Conservation (phyloP, 208 protist species). For the Plasmodiophora brassicae region DNA sequence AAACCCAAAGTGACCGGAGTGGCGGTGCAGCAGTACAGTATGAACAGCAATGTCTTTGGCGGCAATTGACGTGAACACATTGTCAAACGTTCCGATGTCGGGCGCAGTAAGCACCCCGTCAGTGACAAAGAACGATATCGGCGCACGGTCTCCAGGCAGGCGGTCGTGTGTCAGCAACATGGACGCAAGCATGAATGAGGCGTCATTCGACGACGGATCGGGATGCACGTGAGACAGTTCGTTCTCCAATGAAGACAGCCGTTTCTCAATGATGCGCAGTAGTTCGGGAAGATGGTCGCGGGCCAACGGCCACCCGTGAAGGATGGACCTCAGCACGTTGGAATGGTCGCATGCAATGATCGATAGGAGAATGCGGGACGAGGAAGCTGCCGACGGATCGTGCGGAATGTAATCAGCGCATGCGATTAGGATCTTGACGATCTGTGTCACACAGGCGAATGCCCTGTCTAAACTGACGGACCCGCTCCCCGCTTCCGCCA, state of each 20-base stretch:
- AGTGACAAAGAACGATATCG: background rate
- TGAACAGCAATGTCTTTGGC: slow-evolving; percentile 5
- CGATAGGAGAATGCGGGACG: background rate
- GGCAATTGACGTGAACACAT: background rate
- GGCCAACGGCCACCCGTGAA: background rate
- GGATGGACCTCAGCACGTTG: background rate
- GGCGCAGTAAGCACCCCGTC: background rate
- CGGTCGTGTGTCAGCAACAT: background rate
- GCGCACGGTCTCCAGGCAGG: background rate
- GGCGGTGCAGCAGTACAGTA: background rate
- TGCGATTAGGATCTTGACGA: background rate
- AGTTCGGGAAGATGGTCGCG: background rate
- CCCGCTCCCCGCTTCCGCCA: background rate
- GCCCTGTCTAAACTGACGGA: background rate
- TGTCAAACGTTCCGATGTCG: slow-evolving; percentile 23
- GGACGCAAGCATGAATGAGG: background rate
- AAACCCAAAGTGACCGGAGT: background rate
- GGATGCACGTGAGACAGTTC: background rate
- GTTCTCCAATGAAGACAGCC: background rate
- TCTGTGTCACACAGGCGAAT: background rate
- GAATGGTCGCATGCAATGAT: slow-evolving; percentile 13
- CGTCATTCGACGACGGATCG: background rate
- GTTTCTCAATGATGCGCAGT: background rate
- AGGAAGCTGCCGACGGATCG: background rate
- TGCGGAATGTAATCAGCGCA: background rate